Evolutionary conservation across 2,329 filamentous ascomycete species (phyloP).

Genomic region (Nemania abortiva): DNA sequence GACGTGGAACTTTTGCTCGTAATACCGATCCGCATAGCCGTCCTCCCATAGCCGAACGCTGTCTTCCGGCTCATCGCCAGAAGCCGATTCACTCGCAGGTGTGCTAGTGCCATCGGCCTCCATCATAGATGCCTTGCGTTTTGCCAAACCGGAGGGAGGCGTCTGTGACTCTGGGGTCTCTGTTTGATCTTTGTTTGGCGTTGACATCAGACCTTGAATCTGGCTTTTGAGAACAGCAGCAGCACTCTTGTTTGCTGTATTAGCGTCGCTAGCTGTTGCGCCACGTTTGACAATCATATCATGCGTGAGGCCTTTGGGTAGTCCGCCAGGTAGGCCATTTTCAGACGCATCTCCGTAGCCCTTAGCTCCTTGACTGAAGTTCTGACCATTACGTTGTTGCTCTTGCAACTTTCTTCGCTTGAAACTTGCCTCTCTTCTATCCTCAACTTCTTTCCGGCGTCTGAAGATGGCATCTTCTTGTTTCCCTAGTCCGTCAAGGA

Average conservation of each 20-base stretch:
- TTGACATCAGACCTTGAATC: slow-evolving; percentile 63
- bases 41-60: slow-evolving; percentile 93
- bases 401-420: slow-evolving; percentile 83
- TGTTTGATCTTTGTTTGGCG: slow-evolving; percentile 39
- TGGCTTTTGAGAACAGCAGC: slow-evolving; percentile 88
- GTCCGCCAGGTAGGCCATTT: slow-evolving; percentile 63
- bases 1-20: slow-evolving; percentile 94
- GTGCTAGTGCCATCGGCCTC: slow-evolving; percentile 68
- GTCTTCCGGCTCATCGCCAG: slow-evolving; percentile 76
- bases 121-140: slow-evolving; percentile 81
- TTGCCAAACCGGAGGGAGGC: slow-evolving; percentile 69
- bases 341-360: slow-evolving; percentile 39
- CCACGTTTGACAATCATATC: slow-evolving; percentile 85
- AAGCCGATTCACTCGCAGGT: slow-evolving; percentile 68
- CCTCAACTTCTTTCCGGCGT: slow-evolving; percentile 85
- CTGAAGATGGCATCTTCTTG: slow-evolving; percentile 96
- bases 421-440: slow-evolving; percentile 81
- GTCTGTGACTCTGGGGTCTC: slow-evolving; percentile 51
- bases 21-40: slow-evolving; percentile 95
- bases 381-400: slow-evolving; percentile 56
- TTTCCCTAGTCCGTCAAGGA: slow-evolving; percentile 87
- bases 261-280: slow-evolving; percentile 73
- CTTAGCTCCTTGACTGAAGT: slow-evolving; percentile 49
- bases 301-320: slow-evolving; percentile 76
- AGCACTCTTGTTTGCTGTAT: slow-evolving; percentile 91